Evolutionary conservation across 2,329 filamentous ascomycete genomes (phyloP), one percentile per base, ranked within the genome.

Genomic region (Phoma sp.): DNA sequence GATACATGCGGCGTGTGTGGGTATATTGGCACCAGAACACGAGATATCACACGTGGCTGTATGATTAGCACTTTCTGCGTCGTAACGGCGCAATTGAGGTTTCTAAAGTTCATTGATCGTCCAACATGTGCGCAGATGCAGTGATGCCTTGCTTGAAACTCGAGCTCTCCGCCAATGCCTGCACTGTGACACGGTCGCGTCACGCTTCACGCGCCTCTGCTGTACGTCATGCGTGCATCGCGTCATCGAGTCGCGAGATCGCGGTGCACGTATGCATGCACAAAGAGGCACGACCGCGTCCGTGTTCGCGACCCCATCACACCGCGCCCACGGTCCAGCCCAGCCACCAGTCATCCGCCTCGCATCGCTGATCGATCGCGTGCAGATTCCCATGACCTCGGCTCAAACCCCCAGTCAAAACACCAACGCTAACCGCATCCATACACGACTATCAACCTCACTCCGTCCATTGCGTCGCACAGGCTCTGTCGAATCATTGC

Each of bases 41-140:
- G 39, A 48, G 43, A 48, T 48, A 57, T 47, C 54, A 57, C 48
- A 56, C 48, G 47, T 43, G n/a, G 54, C 48, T 70, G 68, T 67
- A 69, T 55, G 62, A 69, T 57, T 70, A 69, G 62, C 46, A 59
- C 59, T 54, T 54, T 46, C 19, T 51, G 56, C 58, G 57, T 60
- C 43, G 56, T 60, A 63, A 63, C 57, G 48, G 62, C 68, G 64
- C 61, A 57, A 57, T 52, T 38, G 43, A 57, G 58, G 58, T 53
- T 58, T 38, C 53, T 31, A 55, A 55, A 8, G 39, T 51, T 48
- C 35, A 38, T 24, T 22, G 5, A 24, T 7, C 27, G 29, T 47
- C n/a, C 25, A 17, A n/a, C 4, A 17, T 25, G 4, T 17, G 3
- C 35, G n/a, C 7, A 4, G 33, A n/a, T 21, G 13, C 0, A 19